These are phyloP conservation scores for Asterophora lycoperdoides DNA, from an alignment of 768 basidiomycete genomes.

Conservation along the genomic window DNA sequence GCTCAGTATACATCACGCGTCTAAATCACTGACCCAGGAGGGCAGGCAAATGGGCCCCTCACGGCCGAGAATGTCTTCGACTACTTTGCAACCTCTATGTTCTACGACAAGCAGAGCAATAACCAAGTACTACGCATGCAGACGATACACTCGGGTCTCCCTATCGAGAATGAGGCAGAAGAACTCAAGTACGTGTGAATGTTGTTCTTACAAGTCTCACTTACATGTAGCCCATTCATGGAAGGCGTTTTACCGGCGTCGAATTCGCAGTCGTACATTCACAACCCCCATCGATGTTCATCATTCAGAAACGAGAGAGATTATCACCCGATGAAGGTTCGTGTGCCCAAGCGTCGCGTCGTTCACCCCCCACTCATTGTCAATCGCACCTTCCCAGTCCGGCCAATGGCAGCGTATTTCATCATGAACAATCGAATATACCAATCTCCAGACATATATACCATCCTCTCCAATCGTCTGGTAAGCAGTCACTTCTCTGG, in stretches of 20 bases:
- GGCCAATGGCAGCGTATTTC: constrained; percentile 79
- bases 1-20: not conserved
- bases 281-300: constrained; percentile 74
- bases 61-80: constrained; percentile 79
- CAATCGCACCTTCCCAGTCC: constrained; percentile 43
- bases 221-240: not conserved
- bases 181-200: constrained; percentile 65
- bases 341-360: constrained; percentile 17
- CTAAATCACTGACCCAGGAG: constrained; percentile 2
- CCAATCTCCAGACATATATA: constrained; percentile 82
- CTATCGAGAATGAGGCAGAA: constrained; percentile 75
- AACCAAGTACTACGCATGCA: constrained; percentile 94
- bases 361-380: constrained; percentile 7
- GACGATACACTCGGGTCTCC: constrained; percentile 78
- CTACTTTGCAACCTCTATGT: constrained; percentile 88
- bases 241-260: constrained; percentile 74
- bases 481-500: constrained; percentile 35
- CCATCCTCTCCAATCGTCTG: constrained; percentile 77
- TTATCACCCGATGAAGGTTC: constrained; percentile 79
- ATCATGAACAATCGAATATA: constrained; percentile 88
- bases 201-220: constrained; percentile 3
- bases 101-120: constrained; percentile 92
- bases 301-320: constrained; percentile 87
- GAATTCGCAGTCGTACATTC: constrained; percentile 86
- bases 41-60: constrained; percentile 72